A percentile compares a stretch with the other conserved stretches of the same genome.
Evolutionary conservation across 108 stramenopile species (phyloP).

Genomic region (Nitzschia sp.): DNA sequence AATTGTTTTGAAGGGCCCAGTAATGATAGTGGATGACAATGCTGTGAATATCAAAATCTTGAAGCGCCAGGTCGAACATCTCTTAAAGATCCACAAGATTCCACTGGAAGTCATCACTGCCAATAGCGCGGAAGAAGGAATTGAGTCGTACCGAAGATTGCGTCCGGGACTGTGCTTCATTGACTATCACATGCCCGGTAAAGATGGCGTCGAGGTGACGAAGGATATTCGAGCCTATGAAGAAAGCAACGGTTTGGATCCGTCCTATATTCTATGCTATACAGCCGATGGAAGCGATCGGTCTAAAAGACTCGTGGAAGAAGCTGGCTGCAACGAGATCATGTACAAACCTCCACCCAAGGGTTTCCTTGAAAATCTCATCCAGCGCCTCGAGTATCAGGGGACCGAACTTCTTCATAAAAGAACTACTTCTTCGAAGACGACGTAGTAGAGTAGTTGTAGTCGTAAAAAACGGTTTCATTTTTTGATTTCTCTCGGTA

Average conservation of each 20-base stretch:
- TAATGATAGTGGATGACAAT: conserved; percentile 28
- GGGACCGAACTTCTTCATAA: too few relatives aligned
- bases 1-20: conserved; percentile 10
- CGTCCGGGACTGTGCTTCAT: conserved; percentile 15
- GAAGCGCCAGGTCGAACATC: neutral
- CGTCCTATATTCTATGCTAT: conserved; percentile 19
- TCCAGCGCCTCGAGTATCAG: too few relatives aligned
- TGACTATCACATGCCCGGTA: conserved; percentile 31
- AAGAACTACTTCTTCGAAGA: too few relatives aligned
- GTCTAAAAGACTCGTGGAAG: neutral
- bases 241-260: neutral
- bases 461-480: too few relatives aligned
- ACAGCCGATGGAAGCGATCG: conserved; percentile 24
- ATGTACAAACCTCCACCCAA: conserved; percentile 31
- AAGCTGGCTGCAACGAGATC: conserved; percentile 10
- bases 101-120: conserved; percentile 13
- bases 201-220: conserved; percentile 24
- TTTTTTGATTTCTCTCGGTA: too few relatives aligned
- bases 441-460: too few relatives aligned
- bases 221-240: conserved; percentile 17
- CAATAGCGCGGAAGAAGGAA: neutral
- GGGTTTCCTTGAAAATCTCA: conserved; percentile 17
- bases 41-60: conserved; percentile 28
- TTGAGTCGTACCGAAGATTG: conserved; percentile 3
- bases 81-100: neutral